Evolutionary conservation across 2,329 filamentous ascomycete species (phyloP).

Genomic region (Ceratocystis variospora): DNA sequence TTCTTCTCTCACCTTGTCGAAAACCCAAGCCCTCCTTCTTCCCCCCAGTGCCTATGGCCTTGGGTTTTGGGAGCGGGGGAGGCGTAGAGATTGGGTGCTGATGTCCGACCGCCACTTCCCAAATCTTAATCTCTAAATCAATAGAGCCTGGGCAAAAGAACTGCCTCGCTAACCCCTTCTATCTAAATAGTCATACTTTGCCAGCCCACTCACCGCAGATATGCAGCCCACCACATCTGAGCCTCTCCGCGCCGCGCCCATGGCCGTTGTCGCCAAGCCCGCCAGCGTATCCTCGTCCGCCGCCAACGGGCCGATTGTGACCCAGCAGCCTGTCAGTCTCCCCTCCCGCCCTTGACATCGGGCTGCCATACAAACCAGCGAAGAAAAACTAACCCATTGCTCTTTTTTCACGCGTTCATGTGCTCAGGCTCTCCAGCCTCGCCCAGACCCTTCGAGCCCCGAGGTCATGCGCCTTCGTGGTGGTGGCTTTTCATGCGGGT

Average conservation of each 20-base stretch:
- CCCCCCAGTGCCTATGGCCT: neutral
- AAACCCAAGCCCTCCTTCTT: neutral
- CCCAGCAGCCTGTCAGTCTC: slow-evolving; percentile 19
- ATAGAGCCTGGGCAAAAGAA: neutral
- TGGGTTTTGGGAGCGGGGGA: neutral
- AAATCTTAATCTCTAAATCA: no score
- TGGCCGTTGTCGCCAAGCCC: slow-evolving; percentile 11
- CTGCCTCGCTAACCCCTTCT: neutral
- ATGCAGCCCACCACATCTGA: slow-evolving; percentile 10
- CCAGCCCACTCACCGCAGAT: neutral
- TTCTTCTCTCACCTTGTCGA: neutral
- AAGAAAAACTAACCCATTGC: neutral
- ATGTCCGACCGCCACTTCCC: neutral
- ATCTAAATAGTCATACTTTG: neutral
- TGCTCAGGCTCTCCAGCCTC: slow-evolving; percentile 21
- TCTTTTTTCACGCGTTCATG: neutral
- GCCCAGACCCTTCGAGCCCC: slow-evolving; percentile 21
- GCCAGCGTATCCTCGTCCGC: neutral
- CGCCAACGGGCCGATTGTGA: slow-evolving; percentile 12
- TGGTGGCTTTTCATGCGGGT: slow-evolving; percentile 24
- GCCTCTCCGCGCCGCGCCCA: slow-evolving; percentile 7
- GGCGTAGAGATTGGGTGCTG: neutral
- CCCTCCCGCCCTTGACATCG: neutral
- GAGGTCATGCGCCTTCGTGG: slow-evolving; percentile 22
- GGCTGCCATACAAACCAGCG: neutral